A percentile compares a stretch with the other conserved stretches of the same genome.
Conservation (phyloP, 345 rosid species). For the Boechera retrofracta region DNA sequence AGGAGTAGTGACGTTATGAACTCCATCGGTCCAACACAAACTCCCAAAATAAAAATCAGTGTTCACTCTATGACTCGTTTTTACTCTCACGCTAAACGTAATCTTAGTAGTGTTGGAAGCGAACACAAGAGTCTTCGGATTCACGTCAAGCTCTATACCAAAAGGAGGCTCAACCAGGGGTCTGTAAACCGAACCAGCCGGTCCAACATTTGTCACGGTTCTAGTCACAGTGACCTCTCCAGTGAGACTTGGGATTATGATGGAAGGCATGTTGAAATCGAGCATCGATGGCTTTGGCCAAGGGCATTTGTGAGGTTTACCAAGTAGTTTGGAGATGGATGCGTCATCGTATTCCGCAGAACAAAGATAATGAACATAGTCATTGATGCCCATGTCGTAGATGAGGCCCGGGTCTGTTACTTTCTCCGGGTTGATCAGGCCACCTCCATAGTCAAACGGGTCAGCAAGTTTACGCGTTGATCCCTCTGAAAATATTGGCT, state of each 20-base stretch:
- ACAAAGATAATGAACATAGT: slow-evolving; percentile 65
- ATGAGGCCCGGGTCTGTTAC: slow-evolving; percentile 67
- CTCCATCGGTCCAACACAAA: slow-evolving; percentile 54
- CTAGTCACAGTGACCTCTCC: slow-evolving; percentile 31
- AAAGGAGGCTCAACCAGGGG: slow-evolving; percentile 42
- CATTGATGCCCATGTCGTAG: slow-evolving; percentile 58
- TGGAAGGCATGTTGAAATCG: slow-evolving; percentile 59
- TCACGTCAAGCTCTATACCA: slow-evolving; percentile 44
- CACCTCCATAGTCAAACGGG: slow-evolving; percentile 77
- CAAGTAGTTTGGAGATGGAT: slow-evolving; percentile 50
- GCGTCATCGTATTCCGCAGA: slow-evolving; percentile 53
- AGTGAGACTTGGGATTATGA: slow-evolving; percentile 58
- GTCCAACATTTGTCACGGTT: slow-evolving; percentile 44
- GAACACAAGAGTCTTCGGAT: slow-evolving; percentile 45
- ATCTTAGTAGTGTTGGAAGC: slow-evolving; percentile 25
- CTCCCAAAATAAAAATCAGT: slow-evolving; percentile 56
- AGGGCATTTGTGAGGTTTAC: slow-evolving; percentile 34
- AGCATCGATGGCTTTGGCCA: slow-evolving; percentile 34
- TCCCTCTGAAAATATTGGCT: slow-evolving; percentile 63
- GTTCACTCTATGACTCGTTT: slow-evolving; percentile 41
- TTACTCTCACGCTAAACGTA: slow-evolving; percentile 43
- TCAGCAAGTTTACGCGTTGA: slow-evolving; percentile 56
- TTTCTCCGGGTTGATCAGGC: slow-evolving; percentile 55
- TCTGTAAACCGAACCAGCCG: slow-evolving; percentile 32
- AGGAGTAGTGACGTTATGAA: slow-evolving; percentile 52